Conservation (phyloP, 2,329 filamentous ascomycete species). For the Aspergillus tubingensis region DNA sequence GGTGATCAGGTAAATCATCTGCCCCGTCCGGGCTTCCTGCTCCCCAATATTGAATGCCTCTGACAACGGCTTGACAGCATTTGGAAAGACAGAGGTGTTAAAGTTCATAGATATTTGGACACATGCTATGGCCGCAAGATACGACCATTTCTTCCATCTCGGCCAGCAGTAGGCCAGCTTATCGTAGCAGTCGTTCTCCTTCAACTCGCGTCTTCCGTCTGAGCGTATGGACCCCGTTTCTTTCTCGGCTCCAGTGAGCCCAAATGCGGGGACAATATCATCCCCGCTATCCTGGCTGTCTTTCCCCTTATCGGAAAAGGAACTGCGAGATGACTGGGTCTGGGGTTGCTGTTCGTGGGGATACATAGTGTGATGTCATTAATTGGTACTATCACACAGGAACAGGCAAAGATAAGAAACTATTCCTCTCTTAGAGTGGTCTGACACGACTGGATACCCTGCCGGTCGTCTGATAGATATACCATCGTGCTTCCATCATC, state of each 20-base stretch:
- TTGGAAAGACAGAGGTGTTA: slow-evolving; percentile 70
- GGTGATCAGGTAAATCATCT: slow-evolving; percentile 71
- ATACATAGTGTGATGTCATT: not conserved
- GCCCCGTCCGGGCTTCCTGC: slow-evolving; percentile 68
- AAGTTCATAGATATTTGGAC: slow-evolving; percentile 75
- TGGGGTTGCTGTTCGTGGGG: not conserved
- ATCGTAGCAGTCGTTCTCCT: slow-evolving; percentile 59
- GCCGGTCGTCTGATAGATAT: not conserved
- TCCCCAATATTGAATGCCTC: slow-evolving; percentile 65
- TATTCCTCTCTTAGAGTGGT: not conserved
- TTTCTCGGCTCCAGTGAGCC: not conserved
- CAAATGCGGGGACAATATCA: not conserved
- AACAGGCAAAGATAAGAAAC: not conserved
- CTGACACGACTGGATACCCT: not conserved
- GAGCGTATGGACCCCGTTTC: slow-evolving; percentile 1
- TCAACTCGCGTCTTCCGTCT: slow-evolving; percentile 37
- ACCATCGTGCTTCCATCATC: not conserved
- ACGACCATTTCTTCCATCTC: slow-evolving; percentile 36
- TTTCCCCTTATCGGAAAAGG: not conserved
- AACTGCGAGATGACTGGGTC: not conserved
- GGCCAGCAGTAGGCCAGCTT: slow-evolving; percentile 62
- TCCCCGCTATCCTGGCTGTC: slow-evolving; percentile 3
- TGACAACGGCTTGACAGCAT: slow-evolving; percentile 63
- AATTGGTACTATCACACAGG: not conserved
- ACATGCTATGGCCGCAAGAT: slow-evolving; percentile 60